Evolutionary conservation across 805 yeast species (phyloP), one percentile per base, ranked within the genome.

Genomic region (Kodamaea hsintzibuensis): DNA sequence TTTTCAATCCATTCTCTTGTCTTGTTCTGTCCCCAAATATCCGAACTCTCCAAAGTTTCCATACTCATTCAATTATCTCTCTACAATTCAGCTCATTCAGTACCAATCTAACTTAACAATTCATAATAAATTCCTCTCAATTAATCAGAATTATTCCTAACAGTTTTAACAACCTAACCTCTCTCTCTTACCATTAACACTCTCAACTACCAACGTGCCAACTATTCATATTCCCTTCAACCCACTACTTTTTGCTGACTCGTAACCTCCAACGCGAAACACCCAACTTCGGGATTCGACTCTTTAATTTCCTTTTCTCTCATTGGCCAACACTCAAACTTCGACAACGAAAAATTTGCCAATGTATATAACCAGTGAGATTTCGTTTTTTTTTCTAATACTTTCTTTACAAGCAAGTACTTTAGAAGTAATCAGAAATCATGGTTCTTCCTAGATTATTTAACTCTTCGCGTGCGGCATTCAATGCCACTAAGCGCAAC

Each of bases 401-500:
- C 42, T 51, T 51, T 51, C 49, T 51, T 51, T 50, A 47, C 42
- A 47, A 51, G 54, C 54, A 51, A 51, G 47, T 47, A 50, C 47
- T 47, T 51, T 51, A 51, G 51, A 47, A 51, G 54, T 40, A 54
- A 57, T 13, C 54, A 51, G 53, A 45, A 19, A 51, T 22, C 54
- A 82, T 82, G 85, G 84, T 81, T 76, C 81, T 79, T 72, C 80
- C 80, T 64, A 76, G 80, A 75, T 74, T 76, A 74, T 73, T 76
- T 68, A 75, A 76, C 75, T 62, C 73, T 64, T 84, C 96, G 67
- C 91, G 91, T 79, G 82, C 88, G 72, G 96, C 96, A 70, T 84
- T 88, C 78, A 84, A 85, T 77, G 92, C 93, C 67, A 96, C 91
- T 69, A 88, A 85, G 82, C 90, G 91, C 74, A 86, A 86, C 81